Conservation (phyloP, 805 yeast species). For the Starmerella vitae region DNA sequence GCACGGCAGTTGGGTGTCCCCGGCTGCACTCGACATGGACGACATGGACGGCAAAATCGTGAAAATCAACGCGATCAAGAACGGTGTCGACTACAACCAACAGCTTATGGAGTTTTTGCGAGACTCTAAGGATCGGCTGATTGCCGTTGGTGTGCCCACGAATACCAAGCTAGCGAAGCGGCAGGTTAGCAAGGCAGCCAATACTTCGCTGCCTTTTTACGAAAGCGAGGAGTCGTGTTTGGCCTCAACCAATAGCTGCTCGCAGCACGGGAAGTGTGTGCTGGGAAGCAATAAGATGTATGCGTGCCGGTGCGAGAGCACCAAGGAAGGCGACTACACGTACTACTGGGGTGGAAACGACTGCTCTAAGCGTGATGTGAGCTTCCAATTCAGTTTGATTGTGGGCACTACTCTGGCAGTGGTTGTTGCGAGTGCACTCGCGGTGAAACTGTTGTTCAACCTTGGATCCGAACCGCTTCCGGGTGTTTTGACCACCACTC, state of each 20-base stretch:
- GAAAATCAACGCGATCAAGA: slow-evolving; percentile 3
- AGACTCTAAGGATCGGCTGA: slow-evolving; percentile 8
- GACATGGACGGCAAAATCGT: slow-evolving; percentile 5
- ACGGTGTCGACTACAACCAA: slow-evolving; percentile 1
- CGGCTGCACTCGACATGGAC: neutral
- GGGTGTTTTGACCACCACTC: slow-evolving; percentile 38
- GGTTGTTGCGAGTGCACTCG: slow-evolving; percentile 37
- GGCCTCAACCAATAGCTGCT: slow-evolving; percentile 26
- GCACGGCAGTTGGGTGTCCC: neutral
- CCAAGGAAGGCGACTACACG: slow-evolving; percentile 24
- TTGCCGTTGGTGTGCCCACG: slow-evolving; percentile 17
- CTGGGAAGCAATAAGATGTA: slow-evolving; percentile 22
- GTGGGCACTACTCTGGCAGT: slow-evolving; percentile 51
- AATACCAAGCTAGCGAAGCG: neutral
- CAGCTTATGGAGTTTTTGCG: neutral
- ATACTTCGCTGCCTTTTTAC: slow-evolving; percentile 6
- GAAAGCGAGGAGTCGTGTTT: slow-evolving; percentile 26
- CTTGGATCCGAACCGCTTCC: slow-evolving; percentile 54
- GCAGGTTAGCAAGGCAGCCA: neutral
- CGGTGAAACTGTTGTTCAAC: slow-evolving; percentile 33
- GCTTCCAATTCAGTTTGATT: slow-evolving; percentile 51
- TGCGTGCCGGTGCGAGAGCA: slow-evolving; percentile 28
- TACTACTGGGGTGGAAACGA: slow-evolving; percentile 33
- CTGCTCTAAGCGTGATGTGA: slow-evolving; percentile 56
- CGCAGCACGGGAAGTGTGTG: slow-evolving; percentile 30